Base-by-base conservation (phyloP, 2,329 filamentous ascomycete genomes). In the Alternaria infectoria region DNA sequence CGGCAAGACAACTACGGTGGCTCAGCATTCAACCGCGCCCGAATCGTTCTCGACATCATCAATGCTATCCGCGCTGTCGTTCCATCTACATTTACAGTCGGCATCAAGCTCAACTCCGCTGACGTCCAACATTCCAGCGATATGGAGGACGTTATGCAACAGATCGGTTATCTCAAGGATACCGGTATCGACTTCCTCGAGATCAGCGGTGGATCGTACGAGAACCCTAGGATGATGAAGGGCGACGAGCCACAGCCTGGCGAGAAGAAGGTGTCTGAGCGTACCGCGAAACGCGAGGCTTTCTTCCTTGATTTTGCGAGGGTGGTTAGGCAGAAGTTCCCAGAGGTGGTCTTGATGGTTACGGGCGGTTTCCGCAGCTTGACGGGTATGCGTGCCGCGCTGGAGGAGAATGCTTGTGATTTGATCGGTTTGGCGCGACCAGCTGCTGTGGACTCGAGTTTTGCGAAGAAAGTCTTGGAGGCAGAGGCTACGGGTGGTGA, bases 291-390 rank as follows among this genome's bases (percentile, higher is more conserved):
- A 0, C 84, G 89, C 8, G 89, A 92, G 69, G 88, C 89, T 0
- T 91, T 90, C 81, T 92, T 92, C 79, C 80, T 91, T 1, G 86
- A 90, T 49, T 91, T 91, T 66, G 87, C 79, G 0, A 52, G 87
- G 13, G 69, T 74, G 36, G 86, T 89, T 54, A 80, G 84, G 3
- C 82, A 81, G 2, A 43, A 51, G 10, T 68, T 61, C 43, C 69
- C 69, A 0, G 51, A 68, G 15, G 47, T 70, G 0, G 85, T 84
- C 66, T 81, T 81, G 3, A 89, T 87, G 69, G 80, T 89, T 19
- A 89, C 86, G 0, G 88, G 87, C n/a, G 87, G 87, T 0, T 78
- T 89, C 63, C 81, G 85, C 45, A 85, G 84, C 1, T 82, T 81
- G 0, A 78, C 75, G n/a, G 87, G 83, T 15, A 89, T 90, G 87